phyloP scores from a whole-genome alignment of 2,329 filamentous ascomycete species.

The Zalaria obscura region DNA sequence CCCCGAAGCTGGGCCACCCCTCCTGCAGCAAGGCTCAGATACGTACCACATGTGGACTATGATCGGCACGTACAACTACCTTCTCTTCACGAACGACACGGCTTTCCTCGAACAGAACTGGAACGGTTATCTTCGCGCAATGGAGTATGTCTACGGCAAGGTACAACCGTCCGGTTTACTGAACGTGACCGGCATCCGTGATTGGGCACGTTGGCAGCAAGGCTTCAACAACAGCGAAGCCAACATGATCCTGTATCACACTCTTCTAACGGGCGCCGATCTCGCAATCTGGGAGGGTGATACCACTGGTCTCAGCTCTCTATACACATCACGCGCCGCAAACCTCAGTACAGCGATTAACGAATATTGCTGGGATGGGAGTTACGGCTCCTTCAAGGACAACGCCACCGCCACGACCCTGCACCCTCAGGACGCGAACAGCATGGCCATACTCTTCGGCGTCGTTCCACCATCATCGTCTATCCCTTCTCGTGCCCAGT shows the following conservation, averaged over 20 bases:
- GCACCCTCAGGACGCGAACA: slow-evolving; percentile 27
- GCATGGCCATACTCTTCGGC: slow-evolving; percentile 9
- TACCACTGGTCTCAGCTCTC: slow-evolving; percentile 11
- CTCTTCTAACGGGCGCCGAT: slow-evolving; percentile 14
- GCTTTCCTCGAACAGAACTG: slow-evolving; percentile 33
- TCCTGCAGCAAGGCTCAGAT: slow-evolving; percentile 16
- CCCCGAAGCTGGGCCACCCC: slow-evolving; percentile 25
- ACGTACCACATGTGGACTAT: slow-evolving; percentile 36
- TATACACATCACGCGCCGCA: slow-evolving; percentile 10
- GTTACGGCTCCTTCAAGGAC: slow-evolving; percentile 17
- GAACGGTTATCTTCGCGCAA: slow-evolving; percentile 33
- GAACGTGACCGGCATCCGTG: slow-evolving; percentile 34
- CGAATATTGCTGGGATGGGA: slow-evolving; percentile 13
- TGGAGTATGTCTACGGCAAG: slow-evolving; percentile 31
- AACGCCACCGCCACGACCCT: slow-evolving; percentile 27
- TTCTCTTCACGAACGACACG: slow-evolving; percentile 40
- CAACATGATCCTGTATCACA: slow-evolving; percentile 38
- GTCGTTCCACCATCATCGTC: slow-evolving; percentile 2
- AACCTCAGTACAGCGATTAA: slow-evolving; percentile 14
- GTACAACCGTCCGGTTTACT: slow-evolving; percentile 31
- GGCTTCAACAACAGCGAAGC: slow-evolving; percentile 37
- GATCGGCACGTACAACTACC: slow-evolving; percentile 45
- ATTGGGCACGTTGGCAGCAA: slow-evolving; percentile 38
- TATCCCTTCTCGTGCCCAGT: slow-evolving; percentile 8
- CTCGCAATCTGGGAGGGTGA: slow-evolving; percentile 16